Percentiles rank a stretch among this genome's conserved stretches.
These are phyloP conservation scores for Nannochloropsis oceanica DNA, from an alignment of 108 stramenopile genomes.

Conservation along the genomic window DNA sequence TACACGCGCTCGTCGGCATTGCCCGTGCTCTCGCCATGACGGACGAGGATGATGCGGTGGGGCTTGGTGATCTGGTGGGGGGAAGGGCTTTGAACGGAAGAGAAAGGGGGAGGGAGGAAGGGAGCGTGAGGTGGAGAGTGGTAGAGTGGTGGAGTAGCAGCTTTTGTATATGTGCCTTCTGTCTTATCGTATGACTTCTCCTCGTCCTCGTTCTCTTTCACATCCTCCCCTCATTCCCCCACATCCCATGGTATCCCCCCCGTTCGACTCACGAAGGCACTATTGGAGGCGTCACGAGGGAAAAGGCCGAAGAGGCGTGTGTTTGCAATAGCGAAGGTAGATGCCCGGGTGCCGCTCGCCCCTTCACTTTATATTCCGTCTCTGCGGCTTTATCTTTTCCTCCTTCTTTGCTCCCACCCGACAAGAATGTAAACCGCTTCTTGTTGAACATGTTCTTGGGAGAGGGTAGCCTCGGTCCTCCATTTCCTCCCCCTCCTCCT, in stretches of 20 bases:
- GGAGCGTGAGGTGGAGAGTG: neutral
- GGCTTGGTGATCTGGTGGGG: conserved; percentile 6
- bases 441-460: neutral
- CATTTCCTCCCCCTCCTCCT: neutral
- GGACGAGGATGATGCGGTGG: conserved; percentile 31
- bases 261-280: neutral
- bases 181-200: neutral
- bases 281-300: neutral
- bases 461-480: neutral
- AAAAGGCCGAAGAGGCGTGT: neutral
- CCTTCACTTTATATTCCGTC: neutral
- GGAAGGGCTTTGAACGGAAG: neutral
- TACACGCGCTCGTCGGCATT: conserved; percentile 34
- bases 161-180: neutral
- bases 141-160: neutral
- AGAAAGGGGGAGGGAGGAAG: neutral
- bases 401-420: neutral
- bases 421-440: neutral
- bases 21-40: conserved; percentile 35
- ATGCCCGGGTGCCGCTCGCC: neutral
- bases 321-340: no score
- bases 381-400: neutral
- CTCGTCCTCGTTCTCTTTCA: neutral
- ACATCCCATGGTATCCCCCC: neutral
- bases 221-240: neutral